Conservation (phyloP, 2,329 filamentous ascomycete species). For the Diaporthe citrichinensis region DNA sequence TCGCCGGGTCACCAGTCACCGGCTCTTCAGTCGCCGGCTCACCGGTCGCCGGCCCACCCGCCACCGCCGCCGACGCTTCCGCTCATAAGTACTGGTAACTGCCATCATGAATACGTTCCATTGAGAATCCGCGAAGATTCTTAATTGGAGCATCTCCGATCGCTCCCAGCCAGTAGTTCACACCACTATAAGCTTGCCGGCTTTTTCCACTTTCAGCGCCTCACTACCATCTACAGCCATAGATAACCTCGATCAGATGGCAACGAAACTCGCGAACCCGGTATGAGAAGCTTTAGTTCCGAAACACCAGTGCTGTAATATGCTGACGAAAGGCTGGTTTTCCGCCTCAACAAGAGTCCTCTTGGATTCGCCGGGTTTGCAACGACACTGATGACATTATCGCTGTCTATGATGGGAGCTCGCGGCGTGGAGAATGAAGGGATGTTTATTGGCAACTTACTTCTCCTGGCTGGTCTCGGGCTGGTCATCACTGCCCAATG, state of each 20-base stretch:
- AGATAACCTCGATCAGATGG: background rate
- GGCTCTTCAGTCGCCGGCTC: background rate
- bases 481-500: constrained; percentile 11
- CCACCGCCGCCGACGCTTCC: background rate
- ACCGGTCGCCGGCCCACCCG: background rate
- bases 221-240: background rate
- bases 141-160: no score
- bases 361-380: constrained; percentile 12
- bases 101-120: background rate
- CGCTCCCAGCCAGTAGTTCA: background rate
- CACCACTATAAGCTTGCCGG: background rate
- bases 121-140: background rate
- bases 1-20: background rate
- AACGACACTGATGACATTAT: constrained; percentile 3
- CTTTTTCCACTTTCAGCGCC: background rate
- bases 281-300: background rate
- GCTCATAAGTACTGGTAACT: background rate
- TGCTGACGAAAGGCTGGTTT: background rate
- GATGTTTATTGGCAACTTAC: constrained; percentile 3
- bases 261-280: background rate
- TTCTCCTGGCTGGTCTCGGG: constrained; percentile 4
- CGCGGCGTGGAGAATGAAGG: constrained; percentile 1
- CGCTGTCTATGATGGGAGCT: background rate
- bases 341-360: background rate
- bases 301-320: background rate